Conservation (phyloP, 331 rosid species). For the Pyrus hybrid region DNA sequence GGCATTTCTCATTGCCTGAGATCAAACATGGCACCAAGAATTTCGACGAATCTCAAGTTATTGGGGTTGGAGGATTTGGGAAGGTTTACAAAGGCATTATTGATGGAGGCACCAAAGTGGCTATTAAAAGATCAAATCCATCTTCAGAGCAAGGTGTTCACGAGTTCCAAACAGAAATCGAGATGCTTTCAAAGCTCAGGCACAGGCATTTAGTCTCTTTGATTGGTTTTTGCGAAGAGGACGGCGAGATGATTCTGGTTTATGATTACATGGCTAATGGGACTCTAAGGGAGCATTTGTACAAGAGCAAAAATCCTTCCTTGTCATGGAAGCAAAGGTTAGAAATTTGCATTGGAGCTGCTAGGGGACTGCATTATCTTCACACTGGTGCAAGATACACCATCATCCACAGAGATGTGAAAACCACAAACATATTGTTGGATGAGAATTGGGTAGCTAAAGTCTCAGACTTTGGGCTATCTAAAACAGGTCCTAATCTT, state of each 20-base stretch:
- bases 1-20: slow-evolving; percentile 35
- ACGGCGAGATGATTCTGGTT: slow-evolving; percentile 37
- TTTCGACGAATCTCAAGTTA: slow-evolving; percentile 31
- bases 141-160: slow-evolving; percentile 35
- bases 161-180: slow-evolving; percentile 40
- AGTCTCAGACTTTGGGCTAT: slow-evolving; percentile 42
- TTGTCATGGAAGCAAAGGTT: slow-evolving; percentile 38
- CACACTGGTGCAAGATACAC: slow-evolving; percentile 24
- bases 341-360: slow-evolving; percentile 35
- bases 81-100: slow-evolving; percentile 43
- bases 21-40: slow-evolving; percentile 31
- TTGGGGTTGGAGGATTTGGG: slow-evolving; percentile 57
- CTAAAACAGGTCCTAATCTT: slow-evolving; percentile 23
- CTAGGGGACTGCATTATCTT: slow-evolving; percentile 34
- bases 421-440: slow-evolving; percentile 36
- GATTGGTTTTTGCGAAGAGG: slow-evolving; percentile 37
- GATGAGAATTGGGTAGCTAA: slow-evolving; percentile 40
- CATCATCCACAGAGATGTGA: slow-evolving; percentile 43
- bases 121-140: slow-evolving; percentile 42
- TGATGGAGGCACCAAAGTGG: slow-evolving; percentile 35
- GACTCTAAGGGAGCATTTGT: slow-evolving; percentile 40
- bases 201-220: slow-evolving; percentile 44
- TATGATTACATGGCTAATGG: slow-evolving; percentile 52
- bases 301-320: slow-evolving; percentile 15
- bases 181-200: slow-evolving; percentile 47